Percentiles rank a stretch among this genome's conserved stretches.
phyloP scores from a whole-genome alignment of 192 early-diverging fungal genomes.

The Backusella australiensis region DNA sequence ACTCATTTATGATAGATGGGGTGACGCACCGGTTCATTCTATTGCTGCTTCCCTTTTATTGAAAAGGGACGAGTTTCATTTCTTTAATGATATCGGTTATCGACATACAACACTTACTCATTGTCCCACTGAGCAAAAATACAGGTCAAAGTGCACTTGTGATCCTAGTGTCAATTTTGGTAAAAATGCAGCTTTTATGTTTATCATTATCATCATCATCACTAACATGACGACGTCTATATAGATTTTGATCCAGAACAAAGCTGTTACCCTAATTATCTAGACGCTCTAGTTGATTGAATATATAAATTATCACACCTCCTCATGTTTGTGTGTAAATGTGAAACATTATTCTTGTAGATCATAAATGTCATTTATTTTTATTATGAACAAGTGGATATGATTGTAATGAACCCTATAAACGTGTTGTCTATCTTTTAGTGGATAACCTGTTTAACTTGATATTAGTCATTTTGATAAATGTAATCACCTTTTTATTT shows the following conservation, averaged over 20 bases:
- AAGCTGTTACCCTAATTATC: slow-evolving; percentile 7
- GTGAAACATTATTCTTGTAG: background rate
- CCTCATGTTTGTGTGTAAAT: background rate
- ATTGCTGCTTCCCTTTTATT: slow-evolving; percentile 61
- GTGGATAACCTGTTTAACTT: no score
- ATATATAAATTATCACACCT: background rate
- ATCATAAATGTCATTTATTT: background rate
- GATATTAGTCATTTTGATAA: no score
- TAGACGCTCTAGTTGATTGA: background rate
- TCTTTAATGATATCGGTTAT: slow-evolving; percentile 75
- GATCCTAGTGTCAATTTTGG: slow-evolving; percentile 47
- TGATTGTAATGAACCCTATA: no score
- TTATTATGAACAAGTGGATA: no score
- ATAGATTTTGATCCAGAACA: background rate
- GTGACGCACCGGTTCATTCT: slow-evolving; percentile 74
- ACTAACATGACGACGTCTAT: background rate
- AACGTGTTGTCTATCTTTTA: no score
- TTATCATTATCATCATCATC: background rate
- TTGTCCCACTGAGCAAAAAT: slow-evolving; percentile 50
- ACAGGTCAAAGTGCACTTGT: slow-evolving; percentile 46
- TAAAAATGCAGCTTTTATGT: slow-evolving; percentile 10
- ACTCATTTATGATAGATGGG: slow-evolving; percentile 42
- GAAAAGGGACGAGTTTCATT: slow-evolving; percentile 60
- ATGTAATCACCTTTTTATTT: no score
- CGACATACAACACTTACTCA: slow-evolving; percentile 57